Evolutionary conservation across 2,329 filamentous ascomycete genomes (phyloP).

Genomic region (Dothistroma pini): DNA sequence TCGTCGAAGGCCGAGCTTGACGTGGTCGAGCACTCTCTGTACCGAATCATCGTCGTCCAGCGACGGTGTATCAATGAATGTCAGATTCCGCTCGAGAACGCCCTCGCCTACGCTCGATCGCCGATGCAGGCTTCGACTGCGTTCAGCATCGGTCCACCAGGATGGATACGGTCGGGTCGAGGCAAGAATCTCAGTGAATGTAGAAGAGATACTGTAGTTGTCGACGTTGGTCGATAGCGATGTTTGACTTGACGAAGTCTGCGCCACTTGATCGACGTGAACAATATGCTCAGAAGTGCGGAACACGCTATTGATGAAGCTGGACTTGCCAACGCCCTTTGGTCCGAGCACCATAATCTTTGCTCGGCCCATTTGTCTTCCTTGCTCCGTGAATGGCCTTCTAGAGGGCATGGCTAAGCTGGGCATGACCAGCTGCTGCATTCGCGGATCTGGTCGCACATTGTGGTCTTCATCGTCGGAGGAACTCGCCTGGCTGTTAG

Average conservation of each 20-base stretch:
- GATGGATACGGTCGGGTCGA: constrained; percentile 37
- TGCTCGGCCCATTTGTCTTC: constrained; percentile 76
- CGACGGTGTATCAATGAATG: constrained; percentile 83
- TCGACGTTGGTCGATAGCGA: constrained; percentile 35
- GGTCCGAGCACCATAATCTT: constrained; percentile 85
- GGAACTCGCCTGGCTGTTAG: constrained; percentile 52
- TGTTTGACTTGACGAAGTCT: background rate
- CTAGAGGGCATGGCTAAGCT: constrained; percentile 87
- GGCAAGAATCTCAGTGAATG: constrained; percentile 14
- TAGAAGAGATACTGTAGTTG: constrained; percentile 22
- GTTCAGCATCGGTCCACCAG: constrained; percentile 57
- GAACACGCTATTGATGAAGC: constrained; percentile 81
- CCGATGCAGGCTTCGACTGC: constrained; percentile 48
- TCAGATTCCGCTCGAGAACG: constrained; percentile 85
- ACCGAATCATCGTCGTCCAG: constrained; percentile 53
- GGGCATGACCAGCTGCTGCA: constrained; percentile 92
- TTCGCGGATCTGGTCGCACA: constrained; percentile 36
- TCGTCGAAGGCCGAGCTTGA: constrained; percentile 65
- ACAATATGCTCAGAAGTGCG: constrained; percentile 89
- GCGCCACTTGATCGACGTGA: constrained; percentile 66
- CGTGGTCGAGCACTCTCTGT: constrained; percentile 49
- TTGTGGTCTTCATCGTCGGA: constrained; percentile 55
- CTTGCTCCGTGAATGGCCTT: constrained; percentile 82
- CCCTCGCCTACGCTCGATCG: constrained; percentile 70
- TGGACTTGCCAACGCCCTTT: constrained; percentile 80